Evolutionary conservation across 2,329 filamentous ascomycete species (phyloP).

Genomic region (Gliomastix tumulicola): DNA sequence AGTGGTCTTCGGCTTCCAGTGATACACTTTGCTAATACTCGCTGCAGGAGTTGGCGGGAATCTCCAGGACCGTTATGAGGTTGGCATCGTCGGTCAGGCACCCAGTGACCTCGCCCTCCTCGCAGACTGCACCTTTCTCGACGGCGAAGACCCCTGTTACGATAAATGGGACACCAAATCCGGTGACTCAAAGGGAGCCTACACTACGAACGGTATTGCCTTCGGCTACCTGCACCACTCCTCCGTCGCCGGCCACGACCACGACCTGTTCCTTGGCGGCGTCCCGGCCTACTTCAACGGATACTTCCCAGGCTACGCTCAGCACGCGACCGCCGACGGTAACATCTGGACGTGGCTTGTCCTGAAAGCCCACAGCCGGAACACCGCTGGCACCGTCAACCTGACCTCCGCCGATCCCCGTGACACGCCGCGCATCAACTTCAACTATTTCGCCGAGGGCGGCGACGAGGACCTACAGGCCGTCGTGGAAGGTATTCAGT

Average conservation of each 20-base stretch:
- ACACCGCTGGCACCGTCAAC: conserved; percentile 55
- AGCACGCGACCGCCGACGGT: conserved; percentile 31
- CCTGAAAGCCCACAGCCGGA: conserved; percentile 46
- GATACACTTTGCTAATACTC: too few relatives aligned
- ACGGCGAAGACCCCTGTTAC: conserved; percentile 21
- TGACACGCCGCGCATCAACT: conserved; percentile 56
- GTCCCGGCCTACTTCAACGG: conserved; percentile 46
- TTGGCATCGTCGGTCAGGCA: conserved; percentile 10
- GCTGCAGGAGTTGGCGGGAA: conserved; percentile 6
- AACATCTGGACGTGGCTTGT: conserved; percentile 33
- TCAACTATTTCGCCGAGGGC: conserved; percentile 46
- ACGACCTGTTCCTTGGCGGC: conserved; percentile 48
- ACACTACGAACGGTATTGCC: conserved; percentile 43
- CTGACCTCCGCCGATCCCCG: conserved; percentile 53
- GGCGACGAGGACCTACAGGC: conserved; percentile 35
- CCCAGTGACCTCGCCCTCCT: conserved; percentile 13
- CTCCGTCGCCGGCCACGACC: conserved; percentile 27
- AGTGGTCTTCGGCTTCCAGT: too few relatives aligned
- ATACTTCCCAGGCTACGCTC: conserved; percentile 48
- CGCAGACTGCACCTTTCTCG: conserved; percentile 16
- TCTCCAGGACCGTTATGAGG: conserved; percentile 8
- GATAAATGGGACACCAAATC: conserved; percentile 15
- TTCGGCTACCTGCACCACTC: conserved; percentile 32
- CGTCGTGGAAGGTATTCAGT: conserved; percentile 36
- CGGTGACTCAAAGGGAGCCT: conserved; percentile 17